Evolutionary conservation across 1,139 yeast genomes (phyloP).

Genomic region (Pichia sp.): DNA sequence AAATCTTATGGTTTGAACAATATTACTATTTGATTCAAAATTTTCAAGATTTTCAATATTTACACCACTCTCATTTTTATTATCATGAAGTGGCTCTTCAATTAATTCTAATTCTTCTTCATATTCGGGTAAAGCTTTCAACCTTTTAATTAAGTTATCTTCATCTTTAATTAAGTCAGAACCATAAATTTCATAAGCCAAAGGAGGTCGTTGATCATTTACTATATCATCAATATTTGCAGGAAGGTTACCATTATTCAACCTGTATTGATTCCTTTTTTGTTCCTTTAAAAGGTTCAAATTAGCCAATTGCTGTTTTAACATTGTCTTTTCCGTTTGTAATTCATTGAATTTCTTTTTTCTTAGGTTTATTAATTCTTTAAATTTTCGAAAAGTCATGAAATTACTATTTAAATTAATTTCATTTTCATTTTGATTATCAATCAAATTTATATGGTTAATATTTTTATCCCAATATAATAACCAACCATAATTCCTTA

Average conservation of each 20-base stretch:
- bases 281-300: conserved; percentile 1
- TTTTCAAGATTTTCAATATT: no score
- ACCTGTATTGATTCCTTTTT: conserved; percentile 1
- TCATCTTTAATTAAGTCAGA: conserved; percentile 1
- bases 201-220: not conserved
- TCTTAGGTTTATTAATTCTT: conserved; percentile 15
- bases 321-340: conserved; percentile 3
- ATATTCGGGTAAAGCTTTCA: conserved; percentile 5
- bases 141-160: not conserved
- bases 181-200: conserved; percentile 8
- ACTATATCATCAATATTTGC: not conserved
- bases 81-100: no score
- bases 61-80: no score
- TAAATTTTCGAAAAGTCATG: conserved; percentile 18
- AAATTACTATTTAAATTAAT: conserved; percentile 16
- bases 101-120: conserved; percentile 13
- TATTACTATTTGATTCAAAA: not conserved
- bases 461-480: conserved; percentile 23
- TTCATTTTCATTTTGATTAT: not conserved
- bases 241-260: conserved; percentile 7
- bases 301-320: conserved; percentile 9
- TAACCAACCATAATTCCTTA: conserved; percentile 31
- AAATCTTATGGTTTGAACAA: not conserved
- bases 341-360: conserved; percentile 8
- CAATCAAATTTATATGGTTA: conserved; percentile 17